phyloP scores from a whole-genome alignment of 2,329 filamentous ascomycete genomes.

The Purpureocillium lavendulum region DNA sequence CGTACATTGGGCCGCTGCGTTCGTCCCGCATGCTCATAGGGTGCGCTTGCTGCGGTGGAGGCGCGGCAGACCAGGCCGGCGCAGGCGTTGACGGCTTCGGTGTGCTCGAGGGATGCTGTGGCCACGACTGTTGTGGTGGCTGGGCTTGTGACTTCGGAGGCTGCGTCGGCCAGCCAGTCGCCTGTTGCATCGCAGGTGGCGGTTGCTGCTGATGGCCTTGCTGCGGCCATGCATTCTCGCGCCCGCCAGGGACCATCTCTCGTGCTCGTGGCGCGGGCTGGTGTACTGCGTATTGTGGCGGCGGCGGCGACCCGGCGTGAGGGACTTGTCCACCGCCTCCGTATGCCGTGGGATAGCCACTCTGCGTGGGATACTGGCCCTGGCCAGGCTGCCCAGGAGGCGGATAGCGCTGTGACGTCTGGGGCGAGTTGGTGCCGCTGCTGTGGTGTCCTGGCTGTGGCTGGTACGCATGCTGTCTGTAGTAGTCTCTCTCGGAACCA shows the following conservation, averaged over 20 bases:
- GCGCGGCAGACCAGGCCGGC: constrained; percentile 22
- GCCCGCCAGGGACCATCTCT: constrained; percentile 29
- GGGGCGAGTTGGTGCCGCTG: constrained; percentile 35
- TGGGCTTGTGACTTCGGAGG: constrained; percentile 24
- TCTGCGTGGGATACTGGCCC: constrained; percentile 34
- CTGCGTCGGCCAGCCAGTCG: constrained; percentile 20
- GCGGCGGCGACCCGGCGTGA: constrained; percentile 41
- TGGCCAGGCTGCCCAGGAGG: constrained; percentile 28
- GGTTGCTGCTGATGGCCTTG: constrained; percentile 13
- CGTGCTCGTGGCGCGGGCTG: constrained; percentile 32
- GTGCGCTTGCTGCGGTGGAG: constrained; percentile 23
- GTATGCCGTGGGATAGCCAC: constrained; percentile 34
- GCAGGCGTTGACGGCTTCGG: constrained; percentile 26
- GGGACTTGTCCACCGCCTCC: constrained; percentile 24
- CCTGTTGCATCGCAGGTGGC: constrained; percentile 10
- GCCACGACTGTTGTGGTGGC: constrained; percentile 23
- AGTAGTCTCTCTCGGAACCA: constrained; percentile 39
- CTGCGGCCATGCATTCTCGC: constrained; percentile 27
- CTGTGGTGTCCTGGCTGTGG: constrained; percentile 23
- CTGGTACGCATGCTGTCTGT: constrained; percentile 28
- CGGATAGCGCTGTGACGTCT: constrained; percentile 37
- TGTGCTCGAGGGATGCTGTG: constrained; percentile 18
- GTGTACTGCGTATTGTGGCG: constrained; percentile 46
- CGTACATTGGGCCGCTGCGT: constrained; percentile 25
- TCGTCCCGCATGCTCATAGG: constrained; percentile 29